These are phyloP conservation scores for Sindora glabra DNA, from an alignment of 306 rosid species.

Conservation along the genomic window DNA sequence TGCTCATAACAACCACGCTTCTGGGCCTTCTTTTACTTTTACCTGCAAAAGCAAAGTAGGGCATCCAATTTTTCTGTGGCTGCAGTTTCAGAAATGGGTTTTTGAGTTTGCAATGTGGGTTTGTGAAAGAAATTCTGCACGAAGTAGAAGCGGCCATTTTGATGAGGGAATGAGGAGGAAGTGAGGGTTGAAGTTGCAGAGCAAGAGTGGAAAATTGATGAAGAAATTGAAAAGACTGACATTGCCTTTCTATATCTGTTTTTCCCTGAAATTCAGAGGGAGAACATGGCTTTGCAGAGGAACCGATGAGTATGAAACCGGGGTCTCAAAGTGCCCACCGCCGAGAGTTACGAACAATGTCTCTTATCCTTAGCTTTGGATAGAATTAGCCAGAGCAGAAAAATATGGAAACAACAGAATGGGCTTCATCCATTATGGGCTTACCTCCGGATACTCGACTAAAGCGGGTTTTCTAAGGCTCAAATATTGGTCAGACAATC, in stretches of 20 bases:
- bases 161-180: neutral
- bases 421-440: too few relatives aligned
- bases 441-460: too few relatives aligned
- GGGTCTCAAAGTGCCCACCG: too few relatives aligned
- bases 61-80: neutral
- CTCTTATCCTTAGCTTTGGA: too few relatives aligned
- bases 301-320: too few relatives aligned
- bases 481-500: too few relatives aligned
- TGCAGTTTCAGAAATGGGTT: slow-evolving; percentile 11
- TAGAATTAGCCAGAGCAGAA: too few relatives aligned
- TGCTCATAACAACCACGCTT: slow-evolving; percentile 39
- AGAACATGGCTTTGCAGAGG: neutral
- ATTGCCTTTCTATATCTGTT: neutral
- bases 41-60: neutral
- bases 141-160: neutral
- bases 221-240: slow-evolving; percentile 3
- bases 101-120: neutral
- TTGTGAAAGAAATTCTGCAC: neutral
- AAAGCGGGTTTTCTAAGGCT: too few relatives aligned
- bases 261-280: neutral
- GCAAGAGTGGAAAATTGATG: neutral
- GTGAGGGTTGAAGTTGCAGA: neutral
- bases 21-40: neutral
- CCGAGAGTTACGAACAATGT: too few relatives aligned
- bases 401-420: too few relatives aligned